Conservation (phyloP, 2,329 filamentous ascomycete genomes). For the Fusarium tanahbumbuense region DNA sequence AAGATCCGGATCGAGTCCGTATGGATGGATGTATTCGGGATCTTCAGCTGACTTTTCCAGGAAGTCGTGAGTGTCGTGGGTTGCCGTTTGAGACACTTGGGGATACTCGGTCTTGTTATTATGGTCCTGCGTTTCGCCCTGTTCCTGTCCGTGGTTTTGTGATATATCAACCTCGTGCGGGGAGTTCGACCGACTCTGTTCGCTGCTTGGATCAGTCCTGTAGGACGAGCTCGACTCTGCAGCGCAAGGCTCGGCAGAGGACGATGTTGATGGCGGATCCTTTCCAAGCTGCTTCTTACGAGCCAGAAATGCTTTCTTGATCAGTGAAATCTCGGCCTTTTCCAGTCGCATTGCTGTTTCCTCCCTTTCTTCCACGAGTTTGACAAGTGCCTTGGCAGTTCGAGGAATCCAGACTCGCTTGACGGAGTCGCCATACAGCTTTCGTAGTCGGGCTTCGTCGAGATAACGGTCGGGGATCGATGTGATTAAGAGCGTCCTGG, state of each 20-base stretch:
- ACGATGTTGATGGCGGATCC: slow-evolving; percentile 4
- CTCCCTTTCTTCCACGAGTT: slow-evolving; percentile 84
- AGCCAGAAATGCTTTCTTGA: slow-evolving; percentile 79
- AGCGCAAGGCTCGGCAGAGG: slow-evolving; percentile 24
- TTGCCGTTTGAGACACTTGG: slow-evolving; percentile 20
- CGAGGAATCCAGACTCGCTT: slow-evolving; percentile 86
- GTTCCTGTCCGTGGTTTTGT: not conserved
- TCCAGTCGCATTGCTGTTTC: slow-evolving; percentile 85
- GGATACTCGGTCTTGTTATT: slow-evolving; percentile 28
- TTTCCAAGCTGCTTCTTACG: slow-evolving; percentile 65
- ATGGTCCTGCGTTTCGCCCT: slow-evolving; percentile 1
- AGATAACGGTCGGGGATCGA: slow-evolving; percentile 84
- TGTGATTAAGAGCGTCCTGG: slow-evolving; percentile 89
- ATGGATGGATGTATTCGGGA: slow-evolving; percentile 53
- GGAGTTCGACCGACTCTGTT: slow-evolving; percentile 3
- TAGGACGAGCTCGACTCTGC: slow-evolving; percentile 27
- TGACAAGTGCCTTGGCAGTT: slow-evolving; percentile 80
- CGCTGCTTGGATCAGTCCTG: slow-evolving; percentile 24
- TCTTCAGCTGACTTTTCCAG: slow-evolving; percentile 46
- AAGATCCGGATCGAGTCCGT: slow-evolving; percentile 50
- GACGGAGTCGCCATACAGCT: slow-evolving; percentile 84
- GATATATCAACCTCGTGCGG: slow-evolving; percentile 16
- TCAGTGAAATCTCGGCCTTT: slow-evolving; percentile 85
- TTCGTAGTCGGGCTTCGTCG: slow-evolving; percentile 78
- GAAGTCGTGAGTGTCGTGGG: slow-evolving; percentile 8